Conservation (phyloP, 768 basidiomycete species). For the Cubamyces sp. region DNA sequence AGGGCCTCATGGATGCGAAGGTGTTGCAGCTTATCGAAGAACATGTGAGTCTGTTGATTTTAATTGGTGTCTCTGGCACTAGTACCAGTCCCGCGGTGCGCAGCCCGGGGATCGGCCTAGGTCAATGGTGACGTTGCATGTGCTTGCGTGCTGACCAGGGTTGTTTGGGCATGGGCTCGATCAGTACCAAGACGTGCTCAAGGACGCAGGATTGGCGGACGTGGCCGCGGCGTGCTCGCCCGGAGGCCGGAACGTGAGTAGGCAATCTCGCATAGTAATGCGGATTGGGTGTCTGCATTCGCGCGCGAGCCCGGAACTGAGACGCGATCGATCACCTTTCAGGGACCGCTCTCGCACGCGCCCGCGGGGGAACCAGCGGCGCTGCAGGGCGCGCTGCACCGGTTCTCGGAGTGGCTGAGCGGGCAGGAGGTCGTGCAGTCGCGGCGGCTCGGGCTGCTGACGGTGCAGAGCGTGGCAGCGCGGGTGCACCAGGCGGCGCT, state of each 20-base stretch:
- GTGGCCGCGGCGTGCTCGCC: constrained; percentile 48
- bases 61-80: too few species aligned
- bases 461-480: constrained; percentile 64
- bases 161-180: not conserved
- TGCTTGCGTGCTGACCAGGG: not conserved
- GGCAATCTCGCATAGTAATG: not conserved
- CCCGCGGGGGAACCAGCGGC: constrained; percentile 66
- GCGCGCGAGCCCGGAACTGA: not conserved
- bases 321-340: not conserved
- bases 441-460: constrained; percentile 75
- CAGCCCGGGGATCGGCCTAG: not conserved
- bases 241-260: constrained; percentile 45
- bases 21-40: constrained; percentile 72
- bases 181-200: constrained; percentile 55
- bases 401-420: constrained; percentile 87
- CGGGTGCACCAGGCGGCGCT: constrained; percentile 80
- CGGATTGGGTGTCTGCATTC: too few species aligned
- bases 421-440: constrained; percentile 80
- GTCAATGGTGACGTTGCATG: not conserved
- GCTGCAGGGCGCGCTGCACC: constrained; percentile 62
- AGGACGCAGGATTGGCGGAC: constrained; percentile 56
- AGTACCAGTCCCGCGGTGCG: not conserved
- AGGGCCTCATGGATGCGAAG: constrained; percentile 60
- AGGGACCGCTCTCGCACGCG: constrained; percentile 79
- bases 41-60: constrained; percentile 60